Conservation (phyloP, 75 land plant genomes). For the Selaginella moellendorffii region DNA sequence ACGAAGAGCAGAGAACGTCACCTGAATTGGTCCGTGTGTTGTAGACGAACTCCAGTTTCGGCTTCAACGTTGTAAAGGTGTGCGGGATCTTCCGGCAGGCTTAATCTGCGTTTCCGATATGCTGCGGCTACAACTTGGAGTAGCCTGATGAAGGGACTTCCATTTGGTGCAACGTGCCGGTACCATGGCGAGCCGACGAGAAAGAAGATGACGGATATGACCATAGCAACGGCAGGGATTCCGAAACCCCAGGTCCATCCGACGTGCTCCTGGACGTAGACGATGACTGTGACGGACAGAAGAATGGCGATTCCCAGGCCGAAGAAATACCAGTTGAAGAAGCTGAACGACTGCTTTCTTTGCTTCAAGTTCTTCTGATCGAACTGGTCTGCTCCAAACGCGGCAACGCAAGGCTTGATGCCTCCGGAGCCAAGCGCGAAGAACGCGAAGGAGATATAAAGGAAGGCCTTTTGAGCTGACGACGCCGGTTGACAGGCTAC, state of each 20-base stretch:
- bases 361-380: slow-evolving; percentile 17
- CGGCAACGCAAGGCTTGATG: slow-evolving; percentile 30
- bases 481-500: neutral
- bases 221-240: slow-evolving; percentile 2
- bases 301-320: neutral
- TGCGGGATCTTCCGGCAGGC: neutral
- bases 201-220: slow-evolving; percentile 1
- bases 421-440: slow-evolving; percentile 29
- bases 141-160: neutral
- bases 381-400: slow-evolving; percentile 37
- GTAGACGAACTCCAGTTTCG: slow-evolving; percentile 2
- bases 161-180: slow-evolving; percentile 9
- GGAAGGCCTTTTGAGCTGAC: neutral
- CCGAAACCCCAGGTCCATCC: slow-evolving; percentile 8
- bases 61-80: neutral
- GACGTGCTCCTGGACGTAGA: slow-evolving; percentile 3
- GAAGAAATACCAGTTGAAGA: slow-evolving; percentile 29
- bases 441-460: neutral
- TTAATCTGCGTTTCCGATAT: neutral
- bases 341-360: slow-evolving; percentile 23
- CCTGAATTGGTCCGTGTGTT: slow-evolving; percentile 7
- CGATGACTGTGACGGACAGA: neutral
- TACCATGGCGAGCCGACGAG: neutral
- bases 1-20: too few relatives aligned
- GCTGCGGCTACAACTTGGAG: neutral